Conservation (phyloP, 2,329 filamentous ascomycete species). For the Arachnomyces sp. region DNA sequence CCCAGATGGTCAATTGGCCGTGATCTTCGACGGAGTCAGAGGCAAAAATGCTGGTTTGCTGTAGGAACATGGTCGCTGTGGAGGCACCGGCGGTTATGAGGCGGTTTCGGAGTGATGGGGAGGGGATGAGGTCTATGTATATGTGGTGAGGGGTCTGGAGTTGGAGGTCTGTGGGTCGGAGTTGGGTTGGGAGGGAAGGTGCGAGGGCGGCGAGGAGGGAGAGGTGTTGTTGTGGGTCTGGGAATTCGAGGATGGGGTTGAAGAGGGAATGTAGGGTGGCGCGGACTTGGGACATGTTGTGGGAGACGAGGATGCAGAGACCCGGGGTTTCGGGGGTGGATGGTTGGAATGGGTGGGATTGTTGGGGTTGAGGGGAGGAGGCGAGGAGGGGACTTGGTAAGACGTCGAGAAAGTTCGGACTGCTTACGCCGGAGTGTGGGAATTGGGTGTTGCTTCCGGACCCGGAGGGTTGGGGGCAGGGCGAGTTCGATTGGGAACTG, state of each 20-base stretch:
- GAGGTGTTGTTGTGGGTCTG: conserved; percentile 29
- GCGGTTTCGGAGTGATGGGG: conserved; percentile 31
- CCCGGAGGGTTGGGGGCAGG: conserved; percentile 3
- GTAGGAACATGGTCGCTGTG: conserved; percentile 31
- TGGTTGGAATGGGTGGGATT: not conserved
- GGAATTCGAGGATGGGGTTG: conserved; percentile 28
- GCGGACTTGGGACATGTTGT: conserved; percentile 29
- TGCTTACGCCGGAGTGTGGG: conserved; percentile 15
- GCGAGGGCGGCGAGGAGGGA: conserved; percentile 21
- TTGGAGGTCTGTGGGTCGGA: conserved; percentile 34
- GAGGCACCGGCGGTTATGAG: conserved; percentile 29
- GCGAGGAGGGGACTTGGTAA: no score
- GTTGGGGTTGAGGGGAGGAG: no score
- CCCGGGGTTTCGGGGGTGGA: conserved; percentile 9
- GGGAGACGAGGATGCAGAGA: conserved; percentile 23
- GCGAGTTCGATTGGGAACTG: conserved; percentile 24
- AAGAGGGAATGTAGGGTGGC: conserved; percentile 29
- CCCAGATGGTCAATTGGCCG: conserved; percentile 38
- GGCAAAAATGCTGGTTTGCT: conserved; percentile 29
- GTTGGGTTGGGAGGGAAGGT: conserved; percentile 24
- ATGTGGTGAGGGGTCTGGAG: conserved; percentile 35
- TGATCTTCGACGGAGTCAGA: conserved; percentile 27
- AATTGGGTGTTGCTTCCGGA: conserved; percentile 10
- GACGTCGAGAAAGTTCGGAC: conserved; percentile 7
- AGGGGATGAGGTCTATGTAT: conserved; percentile 38